Evolutionary conservation across 164 flowering plant species (phyloP).

Genomic region (Cinnamomum chago): DNA sequence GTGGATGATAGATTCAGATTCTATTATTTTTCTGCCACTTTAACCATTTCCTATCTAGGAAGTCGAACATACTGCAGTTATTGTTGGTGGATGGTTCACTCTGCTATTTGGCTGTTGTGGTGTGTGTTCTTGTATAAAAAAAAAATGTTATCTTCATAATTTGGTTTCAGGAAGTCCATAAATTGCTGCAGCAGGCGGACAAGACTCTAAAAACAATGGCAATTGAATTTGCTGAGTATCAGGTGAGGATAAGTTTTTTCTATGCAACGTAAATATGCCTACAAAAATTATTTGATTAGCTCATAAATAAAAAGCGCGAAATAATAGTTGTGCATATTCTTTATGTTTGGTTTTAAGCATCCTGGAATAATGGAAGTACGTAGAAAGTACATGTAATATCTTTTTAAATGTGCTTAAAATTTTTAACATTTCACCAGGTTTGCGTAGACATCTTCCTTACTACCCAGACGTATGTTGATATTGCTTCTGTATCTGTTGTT

Average conservation of each 20-base stretch:
- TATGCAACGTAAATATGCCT: neutral
- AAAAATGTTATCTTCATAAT: neutral
- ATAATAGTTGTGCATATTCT: neutral
- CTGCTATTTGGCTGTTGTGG: neutral
- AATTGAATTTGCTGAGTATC: slow-evolving; percentile 94
- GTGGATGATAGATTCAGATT: no score
- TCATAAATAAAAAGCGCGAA: neutral
- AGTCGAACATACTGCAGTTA: no score
- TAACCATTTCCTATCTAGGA: neutral
- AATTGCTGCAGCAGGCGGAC: slow-evolving; percentile 91
- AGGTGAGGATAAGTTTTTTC: slow-evolving; percentile 42
- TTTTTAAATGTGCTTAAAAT: neutral
- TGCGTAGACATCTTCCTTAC: slow-evolving; percentile 89
- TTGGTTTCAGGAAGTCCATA: slow-evolving; percentile 69
- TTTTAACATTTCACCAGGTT: slow-evolving; percentile 46
- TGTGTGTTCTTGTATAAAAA: neutral
- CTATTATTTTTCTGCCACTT: neutral
- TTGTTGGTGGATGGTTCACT: no score
- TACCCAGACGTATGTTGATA: slow-evolving; percentile 80
- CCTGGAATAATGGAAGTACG: neutral
- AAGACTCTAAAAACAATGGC: slow-evolving; percentile 90
- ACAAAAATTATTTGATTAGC: neutral
- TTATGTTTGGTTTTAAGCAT: neutral
- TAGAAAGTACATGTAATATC: neutral
- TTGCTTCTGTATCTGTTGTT: slow-evolving; percentile 89